Evolutionary conservation across 768 basidiomycete species (phyloP), one percentile per base, ranked within the genome.

Genomic region (Pleurotus pulmonarius): DNA sequence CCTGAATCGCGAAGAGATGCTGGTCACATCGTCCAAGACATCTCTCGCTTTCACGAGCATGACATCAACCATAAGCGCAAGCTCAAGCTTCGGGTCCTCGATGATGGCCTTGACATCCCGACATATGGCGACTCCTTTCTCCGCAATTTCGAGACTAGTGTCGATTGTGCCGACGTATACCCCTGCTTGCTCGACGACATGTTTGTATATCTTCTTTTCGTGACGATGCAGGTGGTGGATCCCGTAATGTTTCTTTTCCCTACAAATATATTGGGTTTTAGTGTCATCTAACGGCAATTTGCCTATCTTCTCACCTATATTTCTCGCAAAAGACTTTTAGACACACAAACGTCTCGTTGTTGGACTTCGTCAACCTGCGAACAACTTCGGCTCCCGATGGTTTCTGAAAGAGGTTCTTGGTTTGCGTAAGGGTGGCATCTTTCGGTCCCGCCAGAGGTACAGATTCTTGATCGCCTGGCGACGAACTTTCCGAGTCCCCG

Each of bases 281-380:
- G 41, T 12, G 3, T 43, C 41, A 20, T 43, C n/a, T 1, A 43
- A n/a, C 41, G 4, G 15, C 6, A 13, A 39, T n/a, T 29, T 9
- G 29, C 29, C 11, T 29, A 29, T 29, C 7, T 29, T 9, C 46
- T 9, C 41, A 40, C 51, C 22, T 52, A 39, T 52, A 52, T 25
- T 39, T 52, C 39, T 52, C 51, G 12, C 51, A 52, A 37, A 52
- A 52, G 11, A 40, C 39, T 13, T 25, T 52, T 5, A 52, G 20
- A 20, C 51, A 52, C 15, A 22, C 51, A 15, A 52, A 52, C 38
- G 51, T 52, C 25, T 52, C 51, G 15, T 41, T 37, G 38, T 52
- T 52, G 16, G 51, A 52, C 26, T 22, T 41, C 6, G 51, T 52
- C 38, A 52, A 24, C n/a, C 37, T 39, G 2, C 38, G 15, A 5